These are phyloP conservation scores for Serendipita vermifera DNA, from an alignment of 768 basidiomycete species.

Conservation along the genomic window DNA sequence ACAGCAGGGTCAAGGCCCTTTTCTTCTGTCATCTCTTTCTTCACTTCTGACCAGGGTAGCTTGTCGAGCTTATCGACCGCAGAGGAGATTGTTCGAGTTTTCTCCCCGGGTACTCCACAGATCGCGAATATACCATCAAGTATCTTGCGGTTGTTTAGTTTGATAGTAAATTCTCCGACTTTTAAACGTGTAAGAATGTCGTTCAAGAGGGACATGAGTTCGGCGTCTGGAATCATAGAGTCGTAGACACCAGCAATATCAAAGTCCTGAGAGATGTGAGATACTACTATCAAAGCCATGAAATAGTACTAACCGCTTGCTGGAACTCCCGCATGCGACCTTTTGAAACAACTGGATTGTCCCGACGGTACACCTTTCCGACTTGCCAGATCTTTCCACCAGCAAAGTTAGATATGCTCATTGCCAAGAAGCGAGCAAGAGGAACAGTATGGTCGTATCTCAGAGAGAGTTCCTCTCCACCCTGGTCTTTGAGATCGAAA, in stretches of 20 bases:
- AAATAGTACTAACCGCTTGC: conserved; percentile 60
- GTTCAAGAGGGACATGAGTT: conserved; percentile 68
- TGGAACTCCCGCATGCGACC: conserved; percentile 98
- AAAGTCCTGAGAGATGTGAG: conserved; percentile 52
- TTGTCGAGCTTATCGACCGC: conserved; percentile 99
- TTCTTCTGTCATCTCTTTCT: conserved; percentile 92
- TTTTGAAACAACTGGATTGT: conserved; percentile 95
- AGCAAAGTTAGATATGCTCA: conserved; percentile 67
- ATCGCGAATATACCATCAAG: conserved; percentile 95
- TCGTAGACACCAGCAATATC: conserved; percentile 91
- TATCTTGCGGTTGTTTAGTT: conserved; percentile 95
- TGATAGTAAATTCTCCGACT: conserved; percentile 89
- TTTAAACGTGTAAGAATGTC: conserved; percentile 73
- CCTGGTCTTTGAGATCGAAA: conserved; percentile 94
- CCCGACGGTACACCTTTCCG: conserved; percentile 95
- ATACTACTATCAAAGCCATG: too few species aligned
- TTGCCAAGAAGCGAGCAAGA: conserved; percentile 87
- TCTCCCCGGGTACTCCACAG: conserved; percentile 83
- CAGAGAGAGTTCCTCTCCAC: conserved; percentile 88
- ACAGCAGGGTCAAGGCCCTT: conserved; percentile 71
- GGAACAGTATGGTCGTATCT: conserved; percentile 97
- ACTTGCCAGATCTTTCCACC: conserved; percentile 79
- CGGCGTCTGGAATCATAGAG: conserved; percentile 94
- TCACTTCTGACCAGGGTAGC: conserved; percentile 86
- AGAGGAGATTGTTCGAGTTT: conserved; percentile 83